Percentiles rank a stretch among this genome's conserved stretches.
These are phyloP conservation scores for Lactifluus hygrophoroides DNA, from an alignment of 768 basidiomycete genomes.

Conservation along the genomic window DNA sequence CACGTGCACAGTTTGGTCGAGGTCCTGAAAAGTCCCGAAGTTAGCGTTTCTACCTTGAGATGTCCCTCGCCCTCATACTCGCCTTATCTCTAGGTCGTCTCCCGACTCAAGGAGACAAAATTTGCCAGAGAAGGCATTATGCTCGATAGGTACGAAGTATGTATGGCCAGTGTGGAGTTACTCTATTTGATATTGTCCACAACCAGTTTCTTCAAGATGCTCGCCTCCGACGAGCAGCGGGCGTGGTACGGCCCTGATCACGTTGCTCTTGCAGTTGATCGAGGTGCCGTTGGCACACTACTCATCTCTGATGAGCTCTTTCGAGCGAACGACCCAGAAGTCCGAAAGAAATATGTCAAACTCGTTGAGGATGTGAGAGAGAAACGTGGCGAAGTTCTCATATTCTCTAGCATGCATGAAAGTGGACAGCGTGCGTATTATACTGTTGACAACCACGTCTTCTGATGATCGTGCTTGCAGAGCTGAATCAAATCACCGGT, in stretches of 20 bases:
- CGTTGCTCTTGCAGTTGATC: slow-evolving; percentile 81
- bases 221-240: slow-evolving; percentile 86
- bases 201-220: slow-evolving; percentile 93
- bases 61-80: background rate
- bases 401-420: slow-evolving; percentile 99
- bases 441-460: background rate
- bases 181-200: background rate
- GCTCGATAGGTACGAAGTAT: slow-evolving; percentile 64
- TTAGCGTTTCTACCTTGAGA: slow-evolving; percentile 26
- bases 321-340: slow-evolving; percentile 69
- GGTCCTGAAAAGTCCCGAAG: slow-evolving; percentile 91
- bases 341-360: slow-evolving; percentile 75
- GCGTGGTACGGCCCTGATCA: slow-evolving; percentile 99
- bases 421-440: slow-evolving; percentile 84
- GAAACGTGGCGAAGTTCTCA: slow-evolving; percentile 87
- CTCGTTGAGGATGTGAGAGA: slow-evolving; percentile 84
- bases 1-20: slow-evolving; percentile 96
- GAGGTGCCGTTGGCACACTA: slow-evolving; percentile 89
- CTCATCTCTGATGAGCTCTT: slow-evolving; percentile 94
- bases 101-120: slow-evolving; percentile 87
- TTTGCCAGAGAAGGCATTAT: slow-evolving; percentile 91
- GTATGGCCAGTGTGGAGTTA: background rate
- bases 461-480: slow-evolving; percentile 33
- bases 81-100: slow-evolving; percentile 42
- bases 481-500: slow-evolving; percentile 92